These are phyloP conservation scores for Rhynchospora breviuscula DNA, from an alignment of 176 grass and related monocot genomes.

Conservation along the genomic window DNA sequence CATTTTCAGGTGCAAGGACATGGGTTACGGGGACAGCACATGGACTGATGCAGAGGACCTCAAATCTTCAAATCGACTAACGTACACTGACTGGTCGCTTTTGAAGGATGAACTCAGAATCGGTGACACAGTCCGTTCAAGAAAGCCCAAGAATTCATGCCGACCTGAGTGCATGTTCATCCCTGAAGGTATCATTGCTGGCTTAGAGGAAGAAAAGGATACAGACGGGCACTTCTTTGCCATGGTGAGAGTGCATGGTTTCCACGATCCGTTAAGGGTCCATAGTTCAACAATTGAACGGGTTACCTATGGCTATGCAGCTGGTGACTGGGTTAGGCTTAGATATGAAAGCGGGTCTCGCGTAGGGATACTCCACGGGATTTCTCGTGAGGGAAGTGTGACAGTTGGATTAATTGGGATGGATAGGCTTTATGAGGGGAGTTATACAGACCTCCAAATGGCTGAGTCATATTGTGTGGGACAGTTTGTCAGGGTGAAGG, in stretches of 20 bases:
- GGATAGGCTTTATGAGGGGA: constrained; percentile 66
- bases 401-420: constrained; percentile 72
- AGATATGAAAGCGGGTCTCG: constrained; percentile 60
- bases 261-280: constrained; percentile 67
- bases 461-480: constrained; percentile 72
- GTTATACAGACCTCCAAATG: constrained; percentile 77
- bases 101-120: constrained; percentile 72
- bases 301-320: constrained; percentile 63
- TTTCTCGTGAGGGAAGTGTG: constrained; percentile 50
- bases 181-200: constrained; percentile 85
- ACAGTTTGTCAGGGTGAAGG: constrained; percentile 79
- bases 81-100: constrained; percentile 52
- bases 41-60: constrained; percentile 34
- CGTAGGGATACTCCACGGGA: constrained; percentile 81
- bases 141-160: constrained; percentile 73
- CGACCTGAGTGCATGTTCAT: constrained; percentile 69
- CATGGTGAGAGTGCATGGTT: constrained; percentile 71
- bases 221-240: constrained; percentile 34
- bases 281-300: constrained; percentile 53
- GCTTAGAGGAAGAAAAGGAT: constrained; percentile 54
- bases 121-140: constrained; percentile 65
- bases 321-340: constrained; percentile 76
- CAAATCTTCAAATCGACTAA: constrained; percentile 28
- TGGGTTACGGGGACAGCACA: constrained; percentile 31
- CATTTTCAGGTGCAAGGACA: constrained; percentile 44